Conservation (phyloP, 2,329 filamentous ascomycete genomes). For the Claviceps africana region DNA sequence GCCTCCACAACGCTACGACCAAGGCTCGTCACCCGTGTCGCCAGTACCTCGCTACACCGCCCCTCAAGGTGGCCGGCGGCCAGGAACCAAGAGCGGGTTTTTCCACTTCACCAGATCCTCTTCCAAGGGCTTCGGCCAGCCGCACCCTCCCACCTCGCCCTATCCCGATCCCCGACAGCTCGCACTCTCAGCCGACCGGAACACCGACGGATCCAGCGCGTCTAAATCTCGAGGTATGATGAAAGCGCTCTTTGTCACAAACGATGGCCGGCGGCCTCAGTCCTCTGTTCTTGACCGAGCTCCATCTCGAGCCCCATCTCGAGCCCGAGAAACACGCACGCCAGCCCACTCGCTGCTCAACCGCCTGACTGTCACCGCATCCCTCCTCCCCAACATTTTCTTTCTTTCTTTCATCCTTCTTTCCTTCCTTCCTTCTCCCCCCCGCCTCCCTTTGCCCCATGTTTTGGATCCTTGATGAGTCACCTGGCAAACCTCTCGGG, state of each 20-base stretch:
- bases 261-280: neutral
- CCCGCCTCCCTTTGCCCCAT: too few relatives aligned
- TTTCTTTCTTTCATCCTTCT: neutral
- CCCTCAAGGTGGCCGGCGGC: constrained; percentile 9
- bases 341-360: neutral
- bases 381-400: too few relatives aligned
- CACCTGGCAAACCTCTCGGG: neutral
- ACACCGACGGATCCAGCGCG: constrained; percentile 17
- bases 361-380: neutral
- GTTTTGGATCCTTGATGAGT: neutral
- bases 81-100: constrained; percentile 34
- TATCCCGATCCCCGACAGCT: constrained; percentile 23
- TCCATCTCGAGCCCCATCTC: neutral
- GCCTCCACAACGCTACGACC: constrained; percentile 11
- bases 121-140: constrained; percentile 26
- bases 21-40: constrained; percentile 4
- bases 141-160: constrained; percentile 14
- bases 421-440: too few relatives aligned
- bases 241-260: constrained; percentile 3
- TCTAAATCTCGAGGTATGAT: constrained; percentile 23
- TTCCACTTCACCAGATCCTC: constrained; percentile 36
- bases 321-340: neutral
- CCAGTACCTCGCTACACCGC: neutral
- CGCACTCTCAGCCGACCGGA: constrained; percentile 25
- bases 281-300: too few relatives aligned